Base-by-base conservation (phyloP, 2,329 filamentous ascomycete species). In the Magnaporthiopsis rhizophila region DNA sequence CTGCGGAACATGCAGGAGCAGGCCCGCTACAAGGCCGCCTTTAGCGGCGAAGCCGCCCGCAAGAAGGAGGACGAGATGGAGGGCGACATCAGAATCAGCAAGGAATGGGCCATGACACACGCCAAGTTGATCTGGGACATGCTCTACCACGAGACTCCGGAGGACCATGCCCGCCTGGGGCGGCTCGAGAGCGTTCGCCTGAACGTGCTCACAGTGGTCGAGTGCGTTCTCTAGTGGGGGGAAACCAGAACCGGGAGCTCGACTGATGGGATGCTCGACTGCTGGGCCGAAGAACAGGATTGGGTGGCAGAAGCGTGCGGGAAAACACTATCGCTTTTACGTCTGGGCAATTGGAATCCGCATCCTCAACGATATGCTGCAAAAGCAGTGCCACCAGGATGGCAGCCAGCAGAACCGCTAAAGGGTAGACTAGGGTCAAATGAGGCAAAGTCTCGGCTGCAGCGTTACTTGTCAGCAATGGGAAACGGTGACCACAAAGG, bases 41-140 rank as follows among this genome's bases (percentile, higher is more conserved):
- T n/a, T 18, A 11, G 26, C 24, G 61, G 26, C 28, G 26, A 26
- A 18, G 50, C 26, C 21, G 50, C 18, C 45, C 50, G 2, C 45
- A 3, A 7, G 9, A 36, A 32, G 30, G 58, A 60, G 58, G 58
- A 15, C 28, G 58, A 60, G 13, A 32, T 60, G 30, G 32, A 36
- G 58, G 21, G 11, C 28, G 58, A 60, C 28, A 34, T 60, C 7
- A 32, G 32, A 12, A 38, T 58, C 50, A 21, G 50, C 50, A 28
- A 50, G 24, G n/a, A 26, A 13, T 63, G 61, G 61, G 61, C 56
- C 12, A 38, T 18, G 1, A 53, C 58, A 28, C 61, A 63, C 50
- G 53, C 61, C 26, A 63, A 58, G 53, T n/a, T 32, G 7, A 32
- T 63, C 28, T 63, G 61, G 61, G 58, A 63, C n/a, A 58, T 56